phyloP scores from a whole-genome alignment of 805 yeast species.

The Spathaspora passalidarum region DNA sequence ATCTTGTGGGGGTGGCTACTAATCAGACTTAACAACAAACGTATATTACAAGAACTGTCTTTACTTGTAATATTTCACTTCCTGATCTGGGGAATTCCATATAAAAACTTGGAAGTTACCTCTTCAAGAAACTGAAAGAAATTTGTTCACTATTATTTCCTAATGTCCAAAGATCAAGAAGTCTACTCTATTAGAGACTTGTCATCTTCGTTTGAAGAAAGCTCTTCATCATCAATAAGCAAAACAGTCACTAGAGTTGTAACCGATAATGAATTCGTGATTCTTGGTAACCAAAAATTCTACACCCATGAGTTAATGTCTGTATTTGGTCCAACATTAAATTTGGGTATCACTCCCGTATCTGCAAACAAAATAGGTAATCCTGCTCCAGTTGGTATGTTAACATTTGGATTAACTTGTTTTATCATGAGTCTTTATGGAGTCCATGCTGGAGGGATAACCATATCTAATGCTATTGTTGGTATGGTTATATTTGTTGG shows the following conservation, averaged over 20 bases:
- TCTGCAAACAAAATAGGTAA: slow-evolving; percentile 60
- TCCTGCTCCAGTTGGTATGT: slow-evolving; percentile 62
- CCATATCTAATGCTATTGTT: slow-evolving; percentile 49
- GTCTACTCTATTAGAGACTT: not conserved
- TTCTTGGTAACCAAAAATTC: slow-evolving; percentile 27
- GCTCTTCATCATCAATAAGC: slow-evolving; percentile 17
- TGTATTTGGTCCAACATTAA: slow-evolving; percentile 35
- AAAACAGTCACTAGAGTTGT: slow-evolving; percentile 23
- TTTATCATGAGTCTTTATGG: slow-evolving; percentile 55
- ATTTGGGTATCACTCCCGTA: slow-evolving; percentile 25
- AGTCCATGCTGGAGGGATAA: slow-evolving; percentile 51
- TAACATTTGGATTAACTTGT: slow-evolving; percentile 60
- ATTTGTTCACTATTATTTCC: slow-evolving; percentile 1
- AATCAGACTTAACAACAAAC: not conserved
- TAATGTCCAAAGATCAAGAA: not conserved
- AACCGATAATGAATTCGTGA: slow-evolving; percentile 33
- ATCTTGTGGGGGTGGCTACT: not conserved
- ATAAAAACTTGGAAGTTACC: not conserved
- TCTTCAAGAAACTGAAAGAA: not conserved
- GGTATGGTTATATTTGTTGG: slow-evolving; percentile 61
- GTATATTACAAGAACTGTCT: too few relatives aligned
- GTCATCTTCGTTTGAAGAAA: not conserved
- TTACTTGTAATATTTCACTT: too few relatives aligned
- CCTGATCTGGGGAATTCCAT: not conserved
- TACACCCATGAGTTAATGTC: slow-evolving; percentile 28